Conservation (phyloP, 176 grass and related monocot genomes). For the Areca catechu region DNA sequence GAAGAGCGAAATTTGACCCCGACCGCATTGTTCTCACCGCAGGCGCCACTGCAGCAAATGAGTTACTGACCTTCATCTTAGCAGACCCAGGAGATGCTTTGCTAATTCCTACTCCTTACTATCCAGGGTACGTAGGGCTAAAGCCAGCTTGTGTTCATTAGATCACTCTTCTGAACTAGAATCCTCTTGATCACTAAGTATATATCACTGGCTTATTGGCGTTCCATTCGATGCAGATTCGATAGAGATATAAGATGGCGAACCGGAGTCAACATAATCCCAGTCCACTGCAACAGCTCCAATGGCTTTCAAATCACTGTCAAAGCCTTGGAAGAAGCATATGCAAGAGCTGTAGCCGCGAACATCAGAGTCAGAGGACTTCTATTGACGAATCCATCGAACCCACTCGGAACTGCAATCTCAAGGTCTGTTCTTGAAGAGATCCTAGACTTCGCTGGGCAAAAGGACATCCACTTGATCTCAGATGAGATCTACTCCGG, state of each 20-base stretch:
- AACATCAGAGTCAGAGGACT: conserved; percentile 5
- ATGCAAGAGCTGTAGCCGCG: not conserved
- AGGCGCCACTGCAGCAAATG: conserved; percentile 13
- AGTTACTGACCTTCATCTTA: conserved; percentile 9
- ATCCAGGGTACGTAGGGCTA: conserved; percentile 5
- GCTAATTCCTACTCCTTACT: conserved; percentile 11
- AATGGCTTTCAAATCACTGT: conserved; percentile 15
- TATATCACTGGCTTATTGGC: too few species aligned
- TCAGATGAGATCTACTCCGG: conserved; percentile 16
- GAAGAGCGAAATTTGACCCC: conserved; percentile 12
- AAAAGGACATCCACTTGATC: conserved; percentile 8
- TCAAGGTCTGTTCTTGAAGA: not conserved
- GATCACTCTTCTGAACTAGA: too few species aligned
- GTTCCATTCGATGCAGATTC: not conserved
- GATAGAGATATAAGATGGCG: conserved; percentile 14
- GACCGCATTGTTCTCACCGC: conserved; percentile 14
- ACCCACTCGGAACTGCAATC: conserved; percentile 2
- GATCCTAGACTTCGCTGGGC: not conserved
- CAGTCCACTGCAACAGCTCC: conserved; percentile 13
- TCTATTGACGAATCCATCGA: conserved; percentile 12
- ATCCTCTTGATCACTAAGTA: too few species aligned
- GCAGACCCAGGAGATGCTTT: conserved; percentile 9
- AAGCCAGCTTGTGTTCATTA: not conserved
- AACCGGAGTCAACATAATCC: conserved; percentile 7
- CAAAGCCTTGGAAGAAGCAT: conserved; percentile 1